Evolutionary conservation across 1,284 basidiomycete species (phyloP).

Genomic region (Fomitopsis betulina): DNA sequence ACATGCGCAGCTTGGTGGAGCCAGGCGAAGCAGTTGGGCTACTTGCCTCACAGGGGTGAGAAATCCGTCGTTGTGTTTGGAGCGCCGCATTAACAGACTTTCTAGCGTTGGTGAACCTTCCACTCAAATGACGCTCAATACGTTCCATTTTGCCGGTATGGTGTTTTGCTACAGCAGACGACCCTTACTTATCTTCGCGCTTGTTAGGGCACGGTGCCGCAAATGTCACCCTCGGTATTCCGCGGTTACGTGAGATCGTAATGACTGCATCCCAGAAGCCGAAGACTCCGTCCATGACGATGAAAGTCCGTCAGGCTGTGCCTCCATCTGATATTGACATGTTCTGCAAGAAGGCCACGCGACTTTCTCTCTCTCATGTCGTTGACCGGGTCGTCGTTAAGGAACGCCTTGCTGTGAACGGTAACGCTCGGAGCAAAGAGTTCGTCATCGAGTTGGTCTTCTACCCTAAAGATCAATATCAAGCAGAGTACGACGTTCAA

Average conservation of each 20-base stretch:
- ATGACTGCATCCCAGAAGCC: conserved; percentile 98
- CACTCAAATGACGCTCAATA: conserved; percentile 99
- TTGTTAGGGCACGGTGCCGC: conserved; percentile 90
- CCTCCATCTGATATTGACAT: conserved; percentile 56
- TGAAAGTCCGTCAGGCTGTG: conserved; percentile 62
- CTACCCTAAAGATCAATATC: conserved; percentile 86
- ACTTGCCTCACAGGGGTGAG: conserved; percentile 93
- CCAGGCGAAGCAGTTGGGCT: conserved; percentile 98
- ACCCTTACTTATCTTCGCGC: background rate
- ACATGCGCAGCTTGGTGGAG: conserved; percentile 91
- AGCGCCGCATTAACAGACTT: conserved; percentile 6
- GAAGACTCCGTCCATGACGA: conserved; percentile 98
- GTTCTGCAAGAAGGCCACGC: conserved; percentile 91
- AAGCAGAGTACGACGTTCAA: conserved; percentile 80
- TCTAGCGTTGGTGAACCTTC: conserved; percentile 94
- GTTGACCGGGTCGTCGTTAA: conserved; percentile 83
- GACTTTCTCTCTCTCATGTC: conserved; percentile 85
- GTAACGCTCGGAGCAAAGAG: conserved; percentile 69
- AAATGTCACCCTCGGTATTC: conserved; percentile 99
- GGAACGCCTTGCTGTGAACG: conserved; percentile 73
- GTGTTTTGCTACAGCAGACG: conserved; percentile 12
- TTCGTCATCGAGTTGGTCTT: conserved; percentile 85
- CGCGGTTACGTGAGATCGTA: conserved; percentile 97
- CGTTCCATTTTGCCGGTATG: conserved; percentile 96
- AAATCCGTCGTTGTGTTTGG: background rate